Evolutionary conservation across 2,329 filamentous ascomycete species (phyloP).

Genomic region (Calonectria honghensis): DNA sequence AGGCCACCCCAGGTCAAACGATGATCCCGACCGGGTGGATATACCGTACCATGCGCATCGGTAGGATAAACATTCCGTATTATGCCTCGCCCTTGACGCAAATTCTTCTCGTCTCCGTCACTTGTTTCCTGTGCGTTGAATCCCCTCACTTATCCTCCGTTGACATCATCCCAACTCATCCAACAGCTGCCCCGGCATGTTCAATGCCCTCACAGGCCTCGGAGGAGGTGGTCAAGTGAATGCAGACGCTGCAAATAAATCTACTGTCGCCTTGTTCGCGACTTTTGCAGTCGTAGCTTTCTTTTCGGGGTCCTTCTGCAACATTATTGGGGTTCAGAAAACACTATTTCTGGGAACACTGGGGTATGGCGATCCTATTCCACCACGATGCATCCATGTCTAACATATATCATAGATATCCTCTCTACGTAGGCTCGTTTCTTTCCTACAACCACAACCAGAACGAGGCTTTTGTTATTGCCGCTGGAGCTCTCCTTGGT

Average conservation of each 20-base stretch:
- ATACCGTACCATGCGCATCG: neutral
- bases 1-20: neutral
- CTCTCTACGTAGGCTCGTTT: conserved; percentile 12
- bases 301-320: conserved; percentile 20
- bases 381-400: neutral
- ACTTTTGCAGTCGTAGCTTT: conserved; percentile 15
- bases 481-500: neutral
- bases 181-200: conserved; percentile 22
- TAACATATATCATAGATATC: conserved; percentile 6
- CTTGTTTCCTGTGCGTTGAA: conserved; percentile 4
- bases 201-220: conserved; percentile 20
- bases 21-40: conserved; percentile 5
- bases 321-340: conserved; percentile 19
- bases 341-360: conserved; percentile 9
- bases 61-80: neutral
- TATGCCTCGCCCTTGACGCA: conserved; percentile 10
- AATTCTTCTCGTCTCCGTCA: conserved; percentile 5
- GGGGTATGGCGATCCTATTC: neutral
- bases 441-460: conserved; percentile 22
- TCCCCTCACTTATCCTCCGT: neutral
- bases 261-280: neutral
- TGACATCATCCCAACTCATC: neutral
- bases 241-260: conserved; percentile 6
- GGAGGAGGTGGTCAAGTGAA: conserved; percentile 14
- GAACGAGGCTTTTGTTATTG: conserved; percentile 19